Evolutionary conservation across 2,329 filamentous ascomycete genomes (phyloP).

Genomic region (Neospermospora avenae): DNA sequence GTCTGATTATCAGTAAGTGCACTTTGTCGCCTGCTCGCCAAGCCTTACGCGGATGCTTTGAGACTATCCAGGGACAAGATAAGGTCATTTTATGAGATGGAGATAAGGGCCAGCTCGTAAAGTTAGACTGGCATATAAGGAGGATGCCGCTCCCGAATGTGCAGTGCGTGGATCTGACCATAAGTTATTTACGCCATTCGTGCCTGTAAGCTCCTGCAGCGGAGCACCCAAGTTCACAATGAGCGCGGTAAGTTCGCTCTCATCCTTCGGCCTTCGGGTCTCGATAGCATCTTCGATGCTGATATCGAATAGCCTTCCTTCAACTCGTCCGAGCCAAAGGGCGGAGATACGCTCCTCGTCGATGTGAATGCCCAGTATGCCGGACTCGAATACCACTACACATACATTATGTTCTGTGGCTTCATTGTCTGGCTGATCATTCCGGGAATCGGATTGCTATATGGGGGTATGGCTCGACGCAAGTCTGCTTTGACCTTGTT

Average conservation of each 20-base stretch:
- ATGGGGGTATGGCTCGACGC: conserved; percentile 59
- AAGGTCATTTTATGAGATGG: neutral
- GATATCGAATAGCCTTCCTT: conserved; percentile 24
- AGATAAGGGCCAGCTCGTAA: neutral
- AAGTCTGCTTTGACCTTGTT: conserved; percentile 61
- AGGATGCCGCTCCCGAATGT: neutral
- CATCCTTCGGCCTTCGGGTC: no score
- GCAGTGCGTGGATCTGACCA: neutral
- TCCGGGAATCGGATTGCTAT: conserved; percentile 62
- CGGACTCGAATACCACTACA: conserved; percentile 59
- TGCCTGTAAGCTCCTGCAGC: neutral
- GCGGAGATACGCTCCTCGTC: conserved; percentile 50
- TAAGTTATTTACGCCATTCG: neutral
- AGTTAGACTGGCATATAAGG: conserved; percentile 8
- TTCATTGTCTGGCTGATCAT: conserved; percentile 66
- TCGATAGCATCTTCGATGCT: neutral
- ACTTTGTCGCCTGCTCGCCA: conserved; percentile 9
- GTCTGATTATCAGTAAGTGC: neutral
- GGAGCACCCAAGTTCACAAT: conserved; percentile 11
- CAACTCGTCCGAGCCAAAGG: conserved; percentile 42
- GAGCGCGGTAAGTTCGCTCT: conserved; percentile 15
- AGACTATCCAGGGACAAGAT: neutral
- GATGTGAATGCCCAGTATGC: conserved; percentile 53
- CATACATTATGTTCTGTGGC: conserved; percentile 55
- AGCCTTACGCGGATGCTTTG: neutral